Evolutionary conservation across 352 stramenopile species (phyloP).

Genomic region (Pythium volutum): DNA sequence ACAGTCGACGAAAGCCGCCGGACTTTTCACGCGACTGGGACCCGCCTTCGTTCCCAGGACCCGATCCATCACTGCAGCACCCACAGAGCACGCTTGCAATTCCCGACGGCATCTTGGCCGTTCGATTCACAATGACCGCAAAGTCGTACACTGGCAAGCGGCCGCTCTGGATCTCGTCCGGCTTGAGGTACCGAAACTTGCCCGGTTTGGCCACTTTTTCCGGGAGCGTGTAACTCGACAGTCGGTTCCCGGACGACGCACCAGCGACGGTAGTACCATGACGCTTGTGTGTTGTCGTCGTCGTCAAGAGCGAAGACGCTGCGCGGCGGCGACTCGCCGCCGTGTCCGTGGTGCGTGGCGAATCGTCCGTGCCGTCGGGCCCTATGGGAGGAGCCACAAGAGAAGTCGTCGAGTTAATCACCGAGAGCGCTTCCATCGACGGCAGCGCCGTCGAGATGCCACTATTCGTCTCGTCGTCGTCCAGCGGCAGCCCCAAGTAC

Average conservation of each 20-base stretch:
- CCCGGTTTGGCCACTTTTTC: constrained; percentile 27
- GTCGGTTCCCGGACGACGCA: background rate
- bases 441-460: background rate
- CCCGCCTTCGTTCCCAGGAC: constrained; percentile 9
- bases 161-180: constrained; percentile 68
- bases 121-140: constrained; percentile 75
- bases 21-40: constrained; percentile 7
- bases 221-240: constrained; percentile 30
- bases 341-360: background rate
- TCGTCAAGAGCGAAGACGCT: background rate
- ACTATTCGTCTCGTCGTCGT: constrained; percentile 13
- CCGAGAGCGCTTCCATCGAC: constrained; percentile 4
- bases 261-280: background rate
- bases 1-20: constrained; percentile 60
- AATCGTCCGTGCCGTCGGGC: constrained; percentile 27
- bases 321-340: background rate
- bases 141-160: constrained; percentile 69
- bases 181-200: constrained; percentile 80
- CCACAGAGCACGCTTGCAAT: constrained; percentile 34
- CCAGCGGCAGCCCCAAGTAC: constrained; percentile 20
- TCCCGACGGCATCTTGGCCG: constrained; percentile 39
- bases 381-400: constrained; percentile 46
- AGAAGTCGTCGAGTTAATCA: constrained; percentile 60
- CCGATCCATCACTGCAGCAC: constrained; percentile 13
- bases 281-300: background rate